Percentiles rank a stretch among this genome's conserved stretches.
Evolutionary conservation across 768 basidiomycete genomes (phyloP).

Genomic region (Dacryopinax spathularia): DNA sequence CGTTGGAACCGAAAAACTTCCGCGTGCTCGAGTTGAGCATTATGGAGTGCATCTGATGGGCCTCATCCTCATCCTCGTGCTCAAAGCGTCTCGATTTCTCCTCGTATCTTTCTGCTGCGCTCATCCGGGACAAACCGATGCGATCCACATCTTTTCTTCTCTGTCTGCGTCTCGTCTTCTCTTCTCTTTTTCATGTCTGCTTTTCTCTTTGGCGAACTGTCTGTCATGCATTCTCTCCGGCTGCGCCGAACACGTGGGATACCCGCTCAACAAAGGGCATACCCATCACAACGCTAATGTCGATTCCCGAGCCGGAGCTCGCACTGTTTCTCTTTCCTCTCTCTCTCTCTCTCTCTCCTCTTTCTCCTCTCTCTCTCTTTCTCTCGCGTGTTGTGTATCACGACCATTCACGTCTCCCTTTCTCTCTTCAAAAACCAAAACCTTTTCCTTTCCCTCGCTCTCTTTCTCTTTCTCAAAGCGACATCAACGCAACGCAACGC

Average conservation of each 20-base stretch:
- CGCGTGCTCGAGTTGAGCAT: constrained; percentile 67
- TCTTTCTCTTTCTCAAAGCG: background rate
- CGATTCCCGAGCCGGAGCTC: background rate
- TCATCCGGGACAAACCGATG: background rate
- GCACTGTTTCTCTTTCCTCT: background rate
- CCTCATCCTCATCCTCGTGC: background rate
- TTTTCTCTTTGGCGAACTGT: background rate
- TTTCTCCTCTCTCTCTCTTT: background rate
- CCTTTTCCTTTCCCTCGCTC: background rate
- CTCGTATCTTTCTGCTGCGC: constrained; percentile 7
- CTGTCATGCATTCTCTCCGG: background rate
- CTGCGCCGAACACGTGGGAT: background rate
- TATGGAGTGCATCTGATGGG: constrained; percentile 45
- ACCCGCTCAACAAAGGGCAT: background rate
- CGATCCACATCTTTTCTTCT: background rate
- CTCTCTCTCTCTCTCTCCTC: background rate
- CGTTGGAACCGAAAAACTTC: constrained; percentile 59
- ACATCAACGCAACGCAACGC: background rate
- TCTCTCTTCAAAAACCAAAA: background rate
- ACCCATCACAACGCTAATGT: background rate
- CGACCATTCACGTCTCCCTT: background rate
- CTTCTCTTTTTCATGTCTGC: background rate
- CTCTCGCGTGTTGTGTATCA: background rate
- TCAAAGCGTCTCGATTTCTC: too few species aligned
- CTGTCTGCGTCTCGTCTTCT: background rate